phyloP scores from a whole-genome alignment of 208 protist species.

The Wallacemonas sp. region DNA sequence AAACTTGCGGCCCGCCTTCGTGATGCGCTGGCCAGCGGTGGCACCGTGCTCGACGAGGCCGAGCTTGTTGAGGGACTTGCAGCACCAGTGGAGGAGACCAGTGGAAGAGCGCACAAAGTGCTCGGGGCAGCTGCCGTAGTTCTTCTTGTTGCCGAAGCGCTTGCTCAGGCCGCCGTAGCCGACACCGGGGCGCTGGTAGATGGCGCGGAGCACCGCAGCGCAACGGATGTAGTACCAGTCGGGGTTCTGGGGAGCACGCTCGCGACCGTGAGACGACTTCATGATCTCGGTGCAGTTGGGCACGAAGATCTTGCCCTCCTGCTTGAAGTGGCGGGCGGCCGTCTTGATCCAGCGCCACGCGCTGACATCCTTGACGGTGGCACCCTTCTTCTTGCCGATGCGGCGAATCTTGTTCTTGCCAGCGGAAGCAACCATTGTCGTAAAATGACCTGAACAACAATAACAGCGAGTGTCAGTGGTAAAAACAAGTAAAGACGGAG shows the following conservation, averaged over 20 bases:
- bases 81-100: constrained; percentile 91
- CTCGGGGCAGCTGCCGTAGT: constrained; percentile 84
- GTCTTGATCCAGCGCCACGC: constrained; percentile 95
- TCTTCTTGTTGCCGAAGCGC: constrained; percentile 93
- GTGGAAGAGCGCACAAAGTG: constrained; percentile 84
- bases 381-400: constrained; percentile 89
- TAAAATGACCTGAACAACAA: background rate
- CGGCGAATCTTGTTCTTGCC: constrained; percentile 77
- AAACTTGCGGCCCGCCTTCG: constrained; percentile 92
- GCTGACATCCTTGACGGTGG: constrained; percentile 93
- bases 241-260: constrained; percentile 95
- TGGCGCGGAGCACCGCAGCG: constrained; percentile 95
- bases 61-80: constrained; percentile 94
- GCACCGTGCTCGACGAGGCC: constrained; percentile 88
- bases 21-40: constrained; percentile 90
- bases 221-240: constrained; percentile 98
- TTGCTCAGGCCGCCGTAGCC: constrained; percentile 94
- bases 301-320: constrained; percentile 91
- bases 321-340: constrained; percentile 96
- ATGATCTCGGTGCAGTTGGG: constrained; percentile 97
- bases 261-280: constrained; percentile 96
- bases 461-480: constrained; percentile 2
- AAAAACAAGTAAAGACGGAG: no score
- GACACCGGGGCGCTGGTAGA: constrained; percentile 95
- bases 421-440: constrained; percentile 41